Conservation (phyloP, 2,329 filamentous ascomycete species). For the Triangularia verruculosa region DNA sequence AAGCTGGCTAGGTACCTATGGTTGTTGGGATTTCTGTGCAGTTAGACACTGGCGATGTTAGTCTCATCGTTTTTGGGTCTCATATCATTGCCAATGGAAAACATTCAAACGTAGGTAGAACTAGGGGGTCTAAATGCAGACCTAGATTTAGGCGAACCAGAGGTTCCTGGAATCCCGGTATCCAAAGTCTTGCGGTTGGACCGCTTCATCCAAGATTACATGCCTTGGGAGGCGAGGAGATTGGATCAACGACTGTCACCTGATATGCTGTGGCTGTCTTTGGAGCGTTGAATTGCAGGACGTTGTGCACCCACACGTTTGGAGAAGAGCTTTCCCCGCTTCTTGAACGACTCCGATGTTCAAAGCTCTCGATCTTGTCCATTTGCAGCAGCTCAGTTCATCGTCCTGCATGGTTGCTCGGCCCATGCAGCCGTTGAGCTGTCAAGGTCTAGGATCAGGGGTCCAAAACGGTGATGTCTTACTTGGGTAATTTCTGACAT, state of each 20-base stretch:
- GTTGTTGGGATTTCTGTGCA: no score
- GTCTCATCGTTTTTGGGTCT: no score
- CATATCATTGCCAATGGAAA: no score
- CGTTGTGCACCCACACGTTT: background rate
- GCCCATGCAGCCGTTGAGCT: background rate
- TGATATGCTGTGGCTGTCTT: background rate
- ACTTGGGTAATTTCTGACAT: conserved; percentile 1
- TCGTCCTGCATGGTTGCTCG: background rate
- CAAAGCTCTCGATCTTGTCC: background rate
- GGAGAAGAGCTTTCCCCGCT: background rate
- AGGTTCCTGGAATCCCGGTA: no score
- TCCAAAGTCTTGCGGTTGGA: no score
- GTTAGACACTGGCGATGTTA: no score
- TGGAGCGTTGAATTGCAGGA: background rate
- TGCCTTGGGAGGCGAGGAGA: background rate
- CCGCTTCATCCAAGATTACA: no score
- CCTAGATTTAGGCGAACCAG: no score
- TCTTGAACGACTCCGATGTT: background rate
- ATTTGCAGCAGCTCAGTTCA: background rate
- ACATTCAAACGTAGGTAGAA: no score
- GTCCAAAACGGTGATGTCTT: background rate
- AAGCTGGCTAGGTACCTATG: no score
- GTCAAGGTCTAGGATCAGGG: background rate
- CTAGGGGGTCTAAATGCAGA: no score
- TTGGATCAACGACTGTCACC: background rate